Percentiles rank a stretch among this genome's conserved stretches.
Evolutionary conservation across 148 eudicot species (phyloP).

Genomic region (Amaranthus cruentus): DNA sequence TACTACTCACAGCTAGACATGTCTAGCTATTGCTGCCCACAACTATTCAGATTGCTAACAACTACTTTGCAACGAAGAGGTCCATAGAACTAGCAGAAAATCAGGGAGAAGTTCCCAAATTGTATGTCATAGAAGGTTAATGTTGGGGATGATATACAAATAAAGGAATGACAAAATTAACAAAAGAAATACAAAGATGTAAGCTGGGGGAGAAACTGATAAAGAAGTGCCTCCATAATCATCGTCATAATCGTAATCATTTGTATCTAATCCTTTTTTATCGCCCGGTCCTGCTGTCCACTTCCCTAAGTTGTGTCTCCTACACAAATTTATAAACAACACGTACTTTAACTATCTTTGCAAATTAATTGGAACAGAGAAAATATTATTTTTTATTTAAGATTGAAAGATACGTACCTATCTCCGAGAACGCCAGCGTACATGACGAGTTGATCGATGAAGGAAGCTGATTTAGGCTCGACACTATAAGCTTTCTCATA

Average conservation of each 20-base stretch:
- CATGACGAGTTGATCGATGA: constrained; percentile 64
- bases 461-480: constrained; percentile 71
- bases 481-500: constrained; percentile 91
- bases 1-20: too few species aligned
- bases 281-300: constrained; percentile 57
- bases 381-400: neutral
- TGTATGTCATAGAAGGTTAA: constrained; percentile 14
- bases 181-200: constrained; percentile 28
- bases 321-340: constrained; percentile 10
- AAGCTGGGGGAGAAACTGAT: constrained; percentile 11
- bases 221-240: constrained; percentile 28
- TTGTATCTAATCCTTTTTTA: constrained; percentile 20
- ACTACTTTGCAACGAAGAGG: too few species aligned
- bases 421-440: constrained; percentile 76
- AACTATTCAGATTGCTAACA: too few species aligned
- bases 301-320: constrained; percentile 57
- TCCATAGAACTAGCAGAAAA: neutral
- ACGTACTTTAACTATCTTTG: neutral
- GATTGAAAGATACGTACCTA: constrained; percentile 41
- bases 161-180: constrained; percentile 32
- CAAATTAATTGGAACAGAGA: neutral
- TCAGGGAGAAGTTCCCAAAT: neutral
- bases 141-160: constrained; percentile 23
- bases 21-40: too few species aligned
- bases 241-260: constrained; percentile 46